Conservation (phyloP, 768 basidiomycete genomes). For the Amanita subjunquillea region DNA sequence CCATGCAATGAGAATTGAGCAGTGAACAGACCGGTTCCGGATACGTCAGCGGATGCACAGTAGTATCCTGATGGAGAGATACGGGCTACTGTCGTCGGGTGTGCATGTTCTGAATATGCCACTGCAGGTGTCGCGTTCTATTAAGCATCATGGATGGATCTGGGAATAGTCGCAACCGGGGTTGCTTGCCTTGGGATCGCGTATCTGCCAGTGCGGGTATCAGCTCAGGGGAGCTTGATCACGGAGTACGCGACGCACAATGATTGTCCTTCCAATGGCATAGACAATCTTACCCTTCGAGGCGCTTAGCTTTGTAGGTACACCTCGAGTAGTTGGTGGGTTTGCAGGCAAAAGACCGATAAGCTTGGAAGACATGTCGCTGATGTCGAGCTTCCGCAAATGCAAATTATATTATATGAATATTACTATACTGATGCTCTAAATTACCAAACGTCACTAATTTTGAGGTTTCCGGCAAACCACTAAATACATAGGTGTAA, state of each 20-base stretch:
- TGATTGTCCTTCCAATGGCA: conserved; percentile 72
- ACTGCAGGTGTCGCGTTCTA: conserved; percentile 59
- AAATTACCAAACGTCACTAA: conserved; percentile 12
- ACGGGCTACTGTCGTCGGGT: conserved; percentile 80
- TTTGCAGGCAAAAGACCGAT: conserved; percentile 52
- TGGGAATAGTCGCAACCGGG: neutral
- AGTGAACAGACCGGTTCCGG: conserved; percentile 59
- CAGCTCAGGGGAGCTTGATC: neutral
- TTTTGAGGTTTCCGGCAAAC: conserved; percentile 46
- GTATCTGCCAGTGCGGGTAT: conserved; percentile 39
- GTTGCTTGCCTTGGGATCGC: conserved; percentile 60
- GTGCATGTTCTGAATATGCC: conserved; percentile 71
- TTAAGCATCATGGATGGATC: neutral
- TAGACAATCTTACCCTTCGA: conserved; percentile 76
- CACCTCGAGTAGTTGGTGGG: conserved; percentile 57
- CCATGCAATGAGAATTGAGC: neutral
- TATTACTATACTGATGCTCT: neutral
- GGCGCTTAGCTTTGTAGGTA: conserved; percentile 62
- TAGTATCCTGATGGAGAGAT: conserved; percentile 93
- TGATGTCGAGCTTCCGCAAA: no score
- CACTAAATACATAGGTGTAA: conserved; percentile 82
- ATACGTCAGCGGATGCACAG: conserved; percentile 81
- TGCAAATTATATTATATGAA: neutral
- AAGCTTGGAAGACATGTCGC: conserved; percentile 38
- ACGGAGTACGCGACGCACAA: conserved; percentile 44